Base-by-base conservation (phyloP, 164 flowering plant genomes). In the Taxillus chinensis region DNA sequence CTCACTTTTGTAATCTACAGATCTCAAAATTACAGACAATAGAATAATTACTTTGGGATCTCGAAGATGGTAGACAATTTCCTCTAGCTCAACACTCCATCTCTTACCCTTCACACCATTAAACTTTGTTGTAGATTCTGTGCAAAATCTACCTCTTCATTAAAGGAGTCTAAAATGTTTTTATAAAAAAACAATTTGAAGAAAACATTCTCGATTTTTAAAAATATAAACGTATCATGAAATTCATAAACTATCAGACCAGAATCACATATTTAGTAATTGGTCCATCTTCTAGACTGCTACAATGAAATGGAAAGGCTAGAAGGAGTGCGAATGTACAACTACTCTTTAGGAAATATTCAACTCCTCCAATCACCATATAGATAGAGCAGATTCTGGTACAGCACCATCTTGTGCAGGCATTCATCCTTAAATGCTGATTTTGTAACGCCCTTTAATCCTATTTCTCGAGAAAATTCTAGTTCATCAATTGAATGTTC, bases 21-120 rank as follows among this genome's bases (percentile, higher is more conserved):
- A n/a, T n/a, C n/a, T n/a, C n/a, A n/a, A n/a, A n/a, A n/a, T n/a
- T n/a, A n/a, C n/a, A n/a, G n/a, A n/a, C n/a, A n/a, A n/a, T n/a
- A n/a, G n/a, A n/a, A n/a, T n/a, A n/a, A n/a, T 52, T 67, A 81
- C 92, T 89, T 86, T 83, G 8, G 92, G 92, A 77, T 86, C 89
- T 55, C 96, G 87, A 62, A 95, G 96, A 71, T 95, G 91, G 68
- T 95, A 96, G 67, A 95, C 97, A 75, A 95, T 91, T 75, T 95
- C 99, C 76, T 91, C 99, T 39, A 95, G 78, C 79, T 95, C 99
- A 57, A 86, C 79, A 97, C 99, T 71, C 91, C 99, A 81, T 95
- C 99, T 59, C 89, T n/a, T 92, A 68, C 99, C 99, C 75, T 95
- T 95, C 12, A 95, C 97, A 66, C 91, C 99, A 73, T 53, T 84